These are phyloP conservation scores for Echium plantagineum DNA, from an alignment of 257 asterid genomes.

Conservation along the genomic window DNA sequence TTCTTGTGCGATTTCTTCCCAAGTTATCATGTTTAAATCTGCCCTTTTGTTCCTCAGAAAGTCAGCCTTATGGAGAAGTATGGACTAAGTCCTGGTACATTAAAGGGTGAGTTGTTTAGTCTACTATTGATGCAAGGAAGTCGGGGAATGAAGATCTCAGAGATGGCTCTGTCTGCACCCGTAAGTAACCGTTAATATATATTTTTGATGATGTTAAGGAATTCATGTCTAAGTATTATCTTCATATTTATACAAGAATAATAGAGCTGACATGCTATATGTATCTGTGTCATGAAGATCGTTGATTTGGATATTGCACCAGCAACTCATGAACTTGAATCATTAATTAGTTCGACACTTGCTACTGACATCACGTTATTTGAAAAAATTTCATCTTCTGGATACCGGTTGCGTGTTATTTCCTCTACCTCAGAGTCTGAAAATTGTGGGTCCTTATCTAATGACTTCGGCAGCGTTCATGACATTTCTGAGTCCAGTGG, in stretches of 20 bases:
- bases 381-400: slow-evolving; percentile 76
- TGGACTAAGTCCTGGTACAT: slow-evolving; percentile 67
- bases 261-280: slow-evolving; percentile 3
- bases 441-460: slow-evolving; percentile 51
- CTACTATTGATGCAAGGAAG: slow-evolving; percentile 58
- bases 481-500: slow-evolving; percentile 56
- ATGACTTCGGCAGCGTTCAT: slow-evolving; percentile 60
- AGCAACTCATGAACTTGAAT: slow-evolving; percentile 42
- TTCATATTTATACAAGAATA: slow-evolving; percentile 1
- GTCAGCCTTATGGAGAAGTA: slow-evolving; percentile 61
- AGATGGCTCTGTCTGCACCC: slow-evolving; percentile 57
- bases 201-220: not conserved
- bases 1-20: not conserved
- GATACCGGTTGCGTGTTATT: slow-evolving; percentile 77
- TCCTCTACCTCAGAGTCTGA: slow-evolving; percentile 43
- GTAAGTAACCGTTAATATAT: slow-evolving; percentile 40
- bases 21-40: not conserved
- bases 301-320: slow-evolving; percentile 51
- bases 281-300: slow-evolving; percentile 43
- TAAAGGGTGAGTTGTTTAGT: slow-evolving; percentile 80
- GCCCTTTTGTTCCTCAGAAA: slow-evolving; percentile 44
- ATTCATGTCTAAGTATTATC: not conserved
- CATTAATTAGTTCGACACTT: slow-evolving; percentile 53
- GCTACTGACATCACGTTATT: slow-evolving; percentile 82
- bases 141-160: slow-evolving; percentile 68